Evolutionary conservation across 805 yeast species (phyloP), one percentile per base, ranked within the genome.

Genomic region (Danielozyma ontarioensis): DNA sequence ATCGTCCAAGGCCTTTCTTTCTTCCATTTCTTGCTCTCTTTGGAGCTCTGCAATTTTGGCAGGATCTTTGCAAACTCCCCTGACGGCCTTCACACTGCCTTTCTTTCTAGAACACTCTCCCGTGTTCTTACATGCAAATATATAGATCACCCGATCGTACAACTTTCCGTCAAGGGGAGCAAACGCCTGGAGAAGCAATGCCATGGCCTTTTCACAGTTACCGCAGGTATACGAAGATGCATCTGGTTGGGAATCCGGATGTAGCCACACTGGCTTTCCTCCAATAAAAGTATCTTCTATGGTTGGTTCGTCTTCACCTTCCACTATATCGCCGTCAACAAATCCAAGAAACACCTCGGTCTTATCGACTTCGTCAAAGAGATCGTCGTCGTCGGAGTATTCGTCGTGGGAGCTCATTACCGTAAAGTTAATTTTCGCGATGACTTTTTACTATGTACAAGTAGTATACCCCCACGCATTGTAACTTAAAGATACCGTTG

Each of bases 211-310:
- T 1, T 58, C 59, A 61, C 98, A 93, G 34, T 71, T 72, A 30
- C 71, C 74, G 62, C 98, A 93, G 23, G 59, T 52, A 5, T 81
- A 49, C 13, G 76, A 53, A 3, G 70, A 71, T 1, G 62, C 62
- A 13, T 67, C 57, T 1, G 95, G 93, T 3, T 62, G 53, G 0
- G 86, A 77, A 1, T 66, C 61, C 3, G 70, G 68, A 41, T 80
- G 72, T 22, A 86, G 55, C 94, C 95, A 82, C 5, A 77, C 50
- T 6, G 72, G 70, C 26, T 54, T 46, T 1, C 95, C 94, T 1
- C 97, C 97, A 21, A 90, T 70, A 42, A 86, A 80, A 0, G 94
- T 77, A 48, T 87, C 96, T 36, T 66, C 72, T n/a, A 64, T 48
- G 3, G 62, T 52, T 4, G 68, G 68, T 12, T 53, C 62, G 8